Evolutionary conservation across 768 basidiomycete species (phyloP).

Genomic region (Phlebiopsis flavidoalba): DNA sequence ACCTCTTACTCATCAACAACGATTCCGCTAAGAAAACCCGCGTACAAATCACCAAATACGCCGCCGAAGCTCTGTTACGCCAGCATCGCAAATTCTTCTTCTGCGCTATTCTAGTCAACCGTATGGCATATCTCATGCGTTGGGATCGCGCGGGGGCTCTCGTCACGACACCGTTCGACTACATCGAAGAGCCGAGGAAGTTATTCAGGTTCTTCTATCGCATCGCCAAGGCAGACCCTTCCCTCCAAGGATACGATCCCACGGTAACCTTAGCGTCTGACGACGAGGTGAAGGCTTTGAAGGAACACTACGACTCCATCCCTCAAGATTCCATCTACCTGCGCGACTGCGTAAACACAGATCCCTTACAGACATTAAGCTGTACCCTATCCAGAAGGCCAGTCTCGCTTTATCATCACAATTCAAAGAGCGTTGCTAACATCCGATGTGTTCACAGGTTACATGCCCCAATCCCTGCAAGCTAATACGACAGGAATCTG

Average conservation of each 20-base stretch:
- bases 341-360: neutral
- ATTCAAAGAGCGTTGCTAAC: neutral
- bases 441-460: no score
- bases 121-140: neutral
- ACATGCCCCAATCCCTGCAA: neutral
- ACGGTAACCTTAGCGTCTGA: neutral
- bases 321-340: neutral
- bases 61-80: neutral
- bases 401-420: neutral
- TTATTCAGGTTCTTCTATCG: neutral
- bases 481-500: no score
- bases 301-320: neutral
- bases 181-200: neutral
- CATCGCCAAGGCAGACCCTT: neutral
- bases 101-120: neutral
- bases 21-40: neutral
- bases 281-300: neutral
- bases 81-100: slow-evolving; percentile 1
- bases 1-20: neutral
- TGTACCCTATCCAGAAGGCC: neutral
- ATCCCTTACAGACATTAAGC: neutral
- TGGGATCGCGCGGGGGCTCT: slow-evolving; percentile 4
- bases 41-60: neutral
- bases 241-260: neutral
- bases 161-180: slow-evolving; percentile 1